These are phyloP conservation scores for Polygonum aviculare DNA, from an alignment of 148 eudicot genomes.

Conservation along the genomic window DNA sequence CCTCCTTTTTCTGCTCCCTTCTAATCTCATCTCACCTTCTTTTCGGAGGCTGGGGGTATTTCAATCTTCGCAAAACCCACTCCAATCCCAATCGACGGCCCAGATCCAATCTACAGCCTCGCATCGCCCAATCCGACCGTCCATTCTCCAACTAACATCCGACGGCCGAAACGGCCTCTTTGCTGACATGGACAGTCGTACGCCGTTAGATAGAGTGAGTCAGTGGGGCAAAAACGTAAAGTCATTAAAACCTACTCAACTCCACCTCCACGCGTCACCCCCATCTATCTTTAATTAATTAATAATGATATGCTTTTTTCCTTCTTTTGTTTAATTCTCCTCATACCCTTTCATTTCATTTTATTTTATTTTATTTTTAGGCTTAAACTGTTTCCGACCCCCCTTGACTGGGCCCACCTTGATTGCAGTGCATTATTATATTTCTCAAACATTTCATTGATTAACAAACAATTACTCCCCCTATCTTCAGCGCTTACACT, in stretches of 20 bases:
- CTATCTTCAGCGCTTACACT: not conserved
- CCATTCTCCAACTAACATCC: not conserved
- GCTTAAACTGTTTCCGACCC: not conserved
- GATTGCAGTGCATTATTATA: constrained; percentile 1
- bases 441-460: not conserved
- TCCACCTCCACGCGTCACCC: constrained; percentile 13
- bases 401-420: constrained; percentile 10
- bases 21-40: constrained; percentile 21
- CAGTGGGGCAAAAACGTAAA: constrained; percentile 3
- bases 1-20: constrained; percentile 23
- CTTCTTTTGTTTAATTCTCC: not conserved
- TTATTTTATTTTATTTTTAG: not conserved
- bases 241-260: constrained; percentile 13
- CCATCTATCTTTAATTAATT: not conserved
- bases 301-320: not conserved
- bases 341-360: not conserved
- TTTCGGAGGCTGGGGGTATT: constrained; percentile 17
- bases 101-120: constrained; percentile 27
- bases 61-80: constrained; percentile 40
- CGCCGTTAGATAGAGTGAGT: constrained; percentile 2
- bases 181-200: not conserved
- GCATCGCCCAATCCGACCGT: constrained; percentile 32
- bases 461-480: not conserved
- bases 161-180: not conserved
- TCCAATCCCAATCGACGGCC: constrained; percentile 38